These are phyloP conservation scores for Penstemon davidsonii DNA, from an alignment of 257 asterid species.

Conservation along the genomic window DNA sequence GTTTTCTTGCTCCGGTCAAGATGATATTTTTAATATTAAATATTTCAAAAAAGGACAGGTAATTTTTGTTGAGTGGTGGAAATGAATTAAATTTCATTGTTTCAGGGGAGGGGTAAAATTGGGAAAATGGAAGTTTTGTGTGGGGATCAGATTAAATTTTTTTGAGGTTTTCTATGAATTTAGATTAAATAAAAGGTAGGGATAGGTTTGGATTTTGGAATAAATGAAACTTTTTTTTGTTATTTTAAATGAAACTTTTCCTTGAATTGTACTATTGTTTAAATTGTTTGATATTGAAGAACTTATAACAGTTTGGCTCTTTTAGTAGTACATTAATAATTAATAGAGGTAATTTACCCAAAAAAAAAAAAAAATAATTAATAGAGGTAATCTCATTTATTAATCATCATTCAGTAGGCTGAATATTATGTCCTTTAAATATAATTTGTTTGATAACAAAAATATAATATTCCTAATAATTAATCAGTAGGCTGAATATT, in stretches of 20 bases:
- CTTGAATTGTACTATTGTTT: background rate
- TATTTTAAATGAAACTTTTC: too few relatives aligned
- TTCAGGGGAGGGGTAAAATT: too few relatives aligned
- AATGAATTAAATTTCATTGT: too few relatives aligned
- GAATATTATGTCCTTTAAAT: slow-evolving; percentile 7
- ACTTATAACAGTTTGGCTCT: slow-evolving; percentile 10
- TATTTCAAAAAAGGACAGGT: too few relatives aligned
- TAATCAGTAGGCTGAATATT: background rate
- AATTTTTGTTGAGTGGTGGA: too few relatives aligned
- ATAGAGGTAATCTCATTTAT: background rate
- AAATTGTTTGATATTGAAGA: slow-evolving; percentile 13
- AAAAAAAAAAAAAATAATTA: too few relatives aligned
- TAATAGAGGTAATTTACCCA: too few relatives aligned
- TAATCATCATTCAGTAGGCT: background rate
- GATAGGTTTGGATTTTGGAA: too few relatives aligned
- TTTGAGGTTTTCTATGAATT: slow-evolving; percentile 10
- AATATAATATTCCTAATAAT: slow-evolving; percentile 6
- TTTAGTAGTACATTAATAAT: background rate
- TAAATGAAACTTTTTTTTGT: too few relatives aligned
- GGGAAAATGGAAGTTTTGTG: too few relatives aligned
- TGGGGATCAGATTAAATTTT: slow-evolving; percentile 20
- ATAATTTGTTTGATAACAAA: background rate
- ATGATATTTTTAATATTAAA: slow-evolving; percentile 28
- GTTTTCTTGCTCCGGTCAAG: slow-evolving; percentile 81
- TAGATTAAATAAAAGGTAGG: background rate